These are phyloP conservation scores for Phytophthora sp. DNA, from an alignment of 352 stramenopile species.

Conservation along the genomic window DNA sequence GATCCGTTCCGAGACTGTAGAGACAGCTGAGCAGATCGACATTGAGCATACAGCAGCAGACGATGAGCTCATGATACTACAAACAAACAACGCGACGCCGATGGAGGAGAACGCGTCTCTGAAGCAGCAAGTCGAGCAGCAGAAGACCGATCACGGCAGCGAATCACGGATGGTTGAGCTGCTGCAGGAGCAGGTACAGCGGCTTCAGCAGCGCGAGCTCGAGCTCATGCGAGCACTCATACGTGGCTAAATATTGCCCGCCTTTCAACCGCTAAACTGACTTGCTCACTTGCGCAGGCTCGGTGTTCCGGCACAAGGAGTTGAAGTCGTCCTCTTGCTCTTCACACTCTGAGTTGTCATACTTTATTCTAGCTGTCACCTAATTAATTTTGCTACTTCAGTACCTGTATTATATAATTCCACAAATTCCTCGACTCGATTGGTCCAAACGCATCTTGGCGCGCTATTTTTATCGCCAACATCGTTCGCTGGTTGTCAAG, in stretches of 20 bases:
- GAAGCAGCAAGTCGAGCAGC: constrained; percentile 3
- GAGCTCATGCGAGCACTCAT: constrained; percentile 20
- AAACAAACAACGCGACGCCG: constrained; percentile 7
- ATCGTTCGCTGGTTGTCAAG: too few species aligned
- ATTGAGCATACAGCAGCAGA: not conserved
- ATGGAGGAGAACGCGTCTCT: constrained; percentile 9
- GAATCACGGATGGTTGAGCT: constrained; percentile 16
- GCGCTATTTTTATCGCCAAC: constrained; percentile 13
- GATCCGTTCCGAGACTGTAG: not conserved
- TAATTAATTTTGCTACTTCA: constrained; percentile 2
- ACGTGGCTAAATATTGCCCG: not conserved
- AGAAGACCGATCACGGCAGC: constrained; percentile 3
- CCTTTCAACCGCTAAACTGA: not conserved
- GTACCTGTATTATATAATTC: too few species aligned
- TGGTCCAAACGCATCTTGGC: constrained; percentile 5
- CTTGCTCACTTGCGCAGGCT: not conserved
- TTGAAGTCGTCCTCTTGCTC: not conserved
- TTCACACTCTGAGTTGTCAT: not conserved
- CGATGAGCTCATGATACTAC: not conserved
- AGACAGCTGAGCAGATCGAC: not conserved
- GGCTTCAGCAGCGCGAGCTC: constrained; percentile 20
- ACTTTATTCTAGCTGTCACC: not conserved
- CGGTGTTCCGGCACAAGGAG: not conserved
- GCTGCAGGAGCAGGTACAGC: constrained; percentile 24
- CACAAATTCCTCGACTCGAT: not conserved